Evolutionary conservation across 2,329 filamentous ascomycete genomes (phyloP).

Genomic region (Sporothrix pseudoabietina): DNA sequence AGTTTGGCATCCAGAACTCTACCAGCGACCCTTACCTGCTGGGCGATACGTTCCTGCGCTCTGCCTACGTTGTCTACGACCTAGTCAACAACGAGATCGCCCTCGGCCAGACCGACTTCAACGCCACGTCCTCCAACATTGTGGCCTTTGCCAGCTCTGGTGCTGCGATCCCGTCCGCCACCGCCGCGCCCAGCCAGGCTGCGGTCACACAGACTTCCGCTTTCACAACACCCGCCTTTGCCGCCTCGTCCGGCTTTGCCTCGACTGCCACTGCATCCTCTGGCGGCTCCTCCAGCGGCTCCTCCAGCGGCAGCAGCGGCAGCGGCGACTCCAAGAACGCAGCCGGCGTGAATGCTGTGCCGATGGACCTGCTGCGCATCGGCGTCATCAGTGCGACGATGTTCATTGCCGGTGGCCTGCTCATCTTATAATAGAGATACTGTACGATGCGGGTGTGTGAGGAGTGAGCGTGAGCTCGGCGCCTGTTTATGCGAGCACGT

Average conservation of each 20-base stretch:
- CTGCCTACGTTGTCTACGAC: slow-evolving; percentile 63
- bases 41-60: slow-evolving; percentile 62
- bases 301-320: background rate
- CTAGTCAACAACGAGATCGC: slow-evolving; percentile 59
- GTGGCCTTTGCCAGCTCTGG: slow-evolving; percentile 54
- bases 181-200: slow-evolving; percentile 47
- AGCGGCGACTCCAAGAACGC: slow-evolving; percentile 24
- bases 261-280: background rate
- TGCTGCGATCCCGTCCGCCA: slow-evolving; percentile 55
- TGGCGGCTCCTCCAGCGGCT: slow-evolving; percentile 12
- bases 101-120: slow-evolving; percentile 59
- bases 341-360: background rate
- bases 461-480: background rate
- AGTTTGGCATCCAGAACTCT: slow-evolving; percentile 60
- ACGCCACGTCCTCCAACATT: slow-evolving; percentile 53
- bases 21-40: slow-evolving; percentile 50
- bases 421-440: slow-evolving; percentile 12
- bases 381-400: slow-evolving; percentile 25
- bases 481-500: background rate
- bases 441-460: background rate
- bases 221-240: slow-evolving; percentile 41
- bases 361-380: slow-evolving; percentile 29
- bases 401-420: slow-evolving; percentile 30
- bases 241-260: slow-evolving; percentile 45
- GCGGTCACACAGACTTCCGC: slow-evolving; percentile 39